phyloP scores from a whole-genome alignment of 768 basidiomycete species.

The Tubosaeta sp. region DNA sequence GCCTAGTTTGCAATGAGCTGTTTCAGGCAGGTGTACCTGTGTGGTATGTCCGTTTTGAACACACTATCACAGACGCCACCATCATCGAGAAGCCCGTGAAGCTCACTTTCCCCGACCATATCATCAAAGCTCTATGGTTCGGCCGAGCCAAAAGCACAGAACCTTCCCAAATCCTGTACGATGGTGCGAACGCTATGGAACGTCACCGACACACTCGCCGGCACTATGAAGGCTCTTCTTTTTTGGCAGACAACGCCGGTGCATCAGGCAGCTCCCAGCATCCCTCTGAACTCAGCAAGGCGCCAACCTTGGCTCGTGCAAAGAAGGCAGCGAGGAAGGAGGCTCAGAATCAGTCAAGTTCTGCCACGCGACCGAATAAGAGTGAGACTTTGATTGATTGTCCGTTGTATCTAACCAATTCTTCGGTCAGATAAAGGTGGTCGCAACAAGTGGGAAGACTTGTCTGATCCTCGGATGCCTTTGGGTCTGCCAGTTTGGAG shows the following conservation, averaged over 20 bases:
- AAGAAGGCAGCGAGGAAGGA: background rate
- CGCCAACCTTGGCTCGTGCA: background rate
- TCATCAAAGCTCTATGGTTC: background rate
- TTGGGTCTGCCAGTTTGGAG: background rate
- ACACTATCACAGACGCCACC: background rate
- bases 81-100: background rate
- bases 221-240: background rate
- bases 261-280: too few species aligned
- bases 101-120: background rate
- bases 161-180: background rate
- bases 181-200: background rate
- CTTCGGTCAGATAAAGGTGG: background rate
- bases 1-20: background rate
- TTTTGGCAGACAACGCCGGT: too few species aligned
- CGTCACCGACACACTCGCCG: background rate
- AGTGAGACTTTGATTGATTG: too few species aligned
- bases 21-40: background rate
- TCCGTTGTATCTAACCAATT: background rate
- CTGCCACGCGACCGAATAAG: background rate
- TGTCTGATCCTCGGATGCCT: background rate
- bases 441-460: constrained; percentile 1
- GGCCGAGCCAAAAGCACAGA: too few species aligned
- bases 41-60: background rate
- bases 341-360: background rate
- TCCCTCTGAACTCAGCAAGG: constrained; percentile 1